phyloP scores from a whole-genome alignment of 352 stramenopile genomes.

The Globisporangium perplexum region DNA sequence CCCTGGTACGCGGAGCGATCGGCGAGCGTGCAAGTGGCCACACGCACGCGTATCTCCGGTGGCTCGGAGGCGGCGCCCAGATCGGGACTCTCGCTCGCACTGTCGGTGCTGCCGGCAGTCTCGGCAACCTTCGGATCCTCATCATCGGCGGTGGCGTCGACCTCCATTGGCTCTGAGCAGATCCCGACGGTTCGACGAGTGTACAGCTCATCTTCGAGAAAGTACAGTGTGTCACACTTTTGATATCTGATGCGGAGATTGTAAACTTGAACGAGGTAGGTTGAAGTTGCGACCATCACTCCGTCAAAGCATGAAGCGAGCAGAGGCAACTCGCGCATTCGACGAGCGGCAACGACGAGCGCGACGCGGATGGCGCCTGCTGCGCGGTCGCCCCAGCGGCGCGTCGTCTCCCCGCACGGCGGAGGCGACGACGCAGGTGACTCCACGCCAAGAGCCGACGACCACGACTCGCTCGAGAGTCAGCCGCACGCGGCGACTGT shows the following conservation, averaged over 20 bases:
- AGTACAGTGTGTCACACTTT: neutral
- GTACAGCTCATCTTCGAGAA: no score
- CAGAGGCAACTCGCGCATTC: no score
- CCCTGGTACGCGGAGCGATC: conserved; percentile 29
- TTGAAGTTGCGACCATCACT: conserved; percentile 4
- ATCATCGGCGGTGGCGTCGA: neutral
- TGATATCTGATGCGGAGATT: neutral
- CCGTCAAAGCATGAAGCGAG: no score
- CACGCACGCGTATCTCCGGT: neutral
- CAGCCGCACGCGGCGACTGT: neutral
- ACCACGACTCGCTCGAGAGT: neutral
- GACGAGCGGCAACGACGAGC: neutral
- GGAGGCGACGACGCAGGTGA: no score
- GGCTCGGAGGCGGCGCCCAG: neutral
- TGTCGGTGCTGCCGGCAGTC: neutral
- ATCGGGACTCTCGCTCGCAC: neutral
- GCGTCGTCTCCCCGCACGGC: neutral
- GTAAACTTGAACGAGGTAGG: neutral
- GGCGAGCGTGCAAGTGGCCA: conserved; percentile 16
- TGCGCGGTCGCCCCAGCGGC: neutral
- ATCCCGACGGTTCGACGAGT: no score
- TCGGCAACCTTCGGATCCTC: no score
- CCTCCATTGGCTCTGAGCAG: neutral
- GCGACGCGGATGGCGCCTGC: neutral
- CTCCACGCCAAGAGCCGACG: no score